Conservation (phyloP, 345 rosid genomes). For the Excoecaria agallocha region DNA sequence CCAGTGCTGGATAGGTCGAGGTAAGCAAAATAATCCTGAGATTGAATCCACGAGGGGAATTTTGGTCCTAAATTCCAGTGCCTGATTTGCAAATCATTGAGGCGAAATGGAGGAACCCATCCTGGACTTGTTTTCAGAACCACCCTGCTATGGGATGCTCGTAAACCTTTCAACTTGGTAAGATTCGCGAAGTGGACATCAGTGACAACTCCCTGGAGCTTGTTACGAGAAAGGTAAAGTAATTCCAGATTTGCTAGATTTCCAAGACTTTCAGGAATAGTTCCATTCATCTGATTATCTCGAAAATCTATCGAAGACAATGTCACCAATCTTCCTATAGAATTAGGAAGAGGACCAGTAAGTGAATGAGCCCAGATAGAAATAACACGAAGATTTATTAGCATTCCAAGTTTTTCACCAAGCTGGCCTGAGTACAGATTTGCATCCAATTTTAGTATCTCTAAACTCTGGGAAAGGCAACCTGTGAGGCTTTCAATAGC, state of each 20-base stretch:
- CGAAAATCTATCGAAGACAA: background rate
- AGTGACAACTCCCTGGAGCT: background rate
- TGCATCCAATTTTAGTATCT: background rate
- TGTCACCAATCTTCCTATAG: background rate
- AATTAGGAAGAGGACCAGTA: slow-evolving; percentile 5
- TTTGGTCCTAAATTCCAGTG: background rate
- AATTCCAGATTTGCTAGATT: slow-evolving; percentile 1
- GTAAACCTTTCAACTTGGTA: background rate
- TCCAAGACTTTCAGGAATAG: background rate
- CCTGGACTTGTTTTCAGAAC: background rate
- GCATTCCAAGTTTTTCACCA: background rate
- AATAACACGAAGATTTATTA: background rate
- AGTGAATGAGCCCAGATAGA: background rate
- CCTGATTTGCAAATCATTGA: background rate
- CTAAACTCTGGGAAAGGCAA: background rate
- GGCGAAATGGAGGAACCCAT: slow-evolving; percentile 4
- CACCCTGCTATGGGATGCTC: background rate
- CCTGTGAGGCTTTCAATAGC: background rate
- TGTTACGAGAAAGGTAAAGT: background rate
- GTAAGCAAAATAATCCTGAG: background rate
- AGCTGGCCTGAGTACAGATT: slow-evolving; percentile 1
- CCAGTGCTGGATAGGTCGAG: background rate
- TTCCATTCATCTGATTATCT: slow-evolving; percentile 3
- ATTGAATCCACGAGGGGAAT: slow-evolving; percentile 3
- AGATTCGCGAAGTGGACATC: slow-evolving; percentile 8